Base-by-base conservation (phyloP, 139 green algal genomes). In the Penium margaritaceum region DNA sequence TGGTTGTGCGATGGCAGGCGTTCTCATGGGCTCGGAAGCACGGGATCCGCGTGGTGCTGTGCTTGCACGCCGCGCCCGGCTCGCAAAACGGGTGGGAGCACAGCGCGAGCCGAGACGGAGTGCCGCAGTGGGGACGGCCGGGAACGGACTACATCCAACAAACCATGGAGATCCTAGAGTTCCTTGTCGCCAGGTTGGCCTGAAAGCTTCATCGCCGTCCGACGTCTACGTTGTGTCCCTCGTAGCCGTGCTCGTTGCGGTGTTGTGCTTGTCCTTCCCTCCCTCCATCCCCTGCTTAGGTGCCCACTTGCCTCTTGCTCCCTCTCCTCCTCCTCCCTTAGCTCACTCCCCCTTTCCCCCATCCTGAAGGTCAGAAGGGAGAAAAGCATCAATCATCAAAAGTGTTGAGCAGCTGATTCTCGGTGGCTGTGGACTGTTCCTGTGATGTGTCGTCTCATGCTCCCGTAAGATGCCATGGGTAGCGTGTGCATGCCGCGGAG, bases 81-180 rank as follows among this genome's bases (percentile, higher is more conserved):
- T 75, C 47, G 2, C 68, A 75, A 6, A 75, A 75, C 47, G 68
- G 68, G 7, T 75, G 68, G 68, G 68, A 75, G 68, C 68, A 75
- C 68, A 67, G 47, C 3, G 68, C 68, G 2, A 67, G 43, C 27
- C 68, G 68, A 5, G 68, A 75, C 51, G 68, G 68, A 21, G 24
- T 75, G 9, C 5, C 47, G n/a, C 17, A 29, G 34, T 75, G 68
- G 68, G 27, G 38, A 24, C 6, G 34, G 6, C 34, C 32, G 17
- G 38, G 39, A 0, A 74, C 32, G 6, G 2, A 4, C 39, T 29
- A 55, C 29, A 30, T 75, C 7, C 3, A 24, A 1, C 3, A 43
- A 2, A 67, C 47, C 9, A 19, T 75, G 0, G n/a, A 41, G 2
- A 46, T 35, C 30, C 12, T 75, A 36, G 21, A 67, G 17, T 75